Conservation (phyloP, 257 asterid genomes). For the Primulina tabacum region DNA sequence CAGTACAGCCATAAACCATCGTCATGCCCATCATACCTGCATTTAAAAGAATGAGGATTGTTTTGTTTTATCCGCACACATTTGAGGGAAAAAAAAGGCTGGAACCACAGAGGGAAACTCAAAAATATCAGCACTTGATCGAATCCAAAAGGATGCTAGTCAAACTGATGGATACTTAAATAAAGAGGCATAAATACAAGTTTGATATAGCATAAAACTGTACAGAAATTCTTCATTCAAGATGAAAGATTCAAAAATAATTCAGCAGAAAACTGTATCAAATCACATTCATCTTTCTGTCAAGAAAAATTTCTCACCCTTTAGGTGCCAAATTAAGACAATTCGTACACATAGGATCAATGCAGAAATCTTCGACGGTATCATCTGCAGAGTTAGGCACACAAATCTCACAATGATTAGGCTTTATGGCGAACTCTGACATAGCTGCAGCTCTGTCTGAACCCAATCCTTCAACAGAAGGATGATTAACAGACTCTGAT, state of each 20-base stretch:
- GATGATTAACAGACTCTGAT: slow-evolving; percentile 39
- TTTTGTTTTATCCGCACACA: too few species aligned
- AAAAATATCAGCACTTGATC: background rate
- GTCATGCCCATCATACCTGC: slow-evolving; percentile 79
- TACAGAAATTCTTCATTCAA: background rate
- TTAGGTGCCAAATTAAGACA: slow-evolving; percentile 88
- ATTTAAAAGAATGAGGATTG: slow-evolving; percentile 12
- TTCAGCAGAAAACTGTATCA: background rate
- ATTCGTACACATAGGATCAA: slow-evolving; percentile 91
- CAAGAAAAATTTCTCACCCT: slow-evolving; percentile 54
- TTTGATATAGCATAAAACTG: slow-evolving; percentile 6
- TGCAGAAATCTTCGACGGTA: slow-evolving; percentile 44
- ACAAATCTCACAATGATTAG: slow-evolving; percentile 26
- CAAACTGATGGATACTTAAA: background rate
- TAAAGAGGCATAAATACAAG: background rate
- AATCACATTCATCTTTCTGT: background rate
- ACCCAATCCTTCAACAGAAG: slow-evolving; percentile 42
- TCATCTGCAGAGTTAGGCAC: slow-evolving; percentile 34
- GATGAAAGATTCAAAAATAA: slow-evolving; percentile 11
- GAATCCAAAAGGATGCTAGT: background rate
- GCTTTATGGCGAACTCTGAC: slow-evolving; percentile 30
- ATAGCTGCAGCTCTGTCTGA: slow-evolving; percentile 62
- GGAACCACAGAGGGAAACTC: background rate
- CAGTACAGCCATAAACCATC: slow-evolving; percentile 93
- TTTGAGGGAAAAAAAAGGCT: background rate